A percentile compares a stretch with the other conserved stretches of the same genome.
Evolutionary conservation across 345 rosid genomes (phyloP).

Genomic region (Clausena lansium): DNA sequence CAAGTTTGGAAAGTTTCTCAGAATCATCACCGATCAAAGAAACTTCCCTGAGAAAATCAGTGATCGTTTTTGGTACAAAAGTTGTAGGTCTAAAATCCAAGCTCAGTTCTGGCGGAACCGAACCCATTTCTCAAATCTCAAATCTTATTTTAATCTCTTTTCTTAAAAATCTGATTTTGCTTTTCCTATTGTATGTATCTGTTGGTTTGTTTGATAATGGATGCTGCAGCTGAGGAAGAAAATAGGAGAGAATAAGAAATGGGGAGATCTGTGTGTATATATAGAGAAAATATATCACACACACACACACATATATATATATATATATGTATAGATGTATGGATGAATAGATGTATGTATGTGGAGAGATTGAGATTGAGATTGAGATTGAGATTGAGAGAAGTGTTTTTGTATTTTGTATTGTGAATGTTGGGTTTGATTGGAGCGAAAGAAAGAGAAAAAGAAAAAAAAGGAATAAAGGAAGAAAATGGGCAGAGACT

Average conservation of each 20-base stretch:
- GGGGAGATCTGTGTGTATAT: constrained; percentile 34
- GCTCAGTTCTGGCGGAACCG: constrained; percentile 66
- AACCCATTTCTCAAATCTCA: constrained; percentile 40
- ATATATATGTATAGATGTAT: neutral
- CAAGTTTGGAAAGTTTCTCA: constrained; percentile 44
- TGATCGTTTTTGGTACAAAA: constrained; percentile 51
- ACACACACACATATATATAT: neutral
- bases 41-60: constrained; percentile 45
- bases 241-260: constrained; percentile 17
- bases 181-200: neutral
- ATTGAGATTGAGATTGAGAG: constrained; percentile 14
- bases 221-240: neutral
- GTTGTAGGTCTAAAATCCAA: constrained; percentile 46
- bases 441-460: constrained; percentile 20
- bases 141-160: neutral
- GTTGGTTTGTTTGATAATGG: neutral
- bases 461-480: neutral
- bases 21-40: constrained; percentile 44
- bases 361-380: neutral
- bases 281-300: constrained; percentile 11
- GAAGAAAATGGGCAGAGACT: neutral
- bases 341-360: neutral
- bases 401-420: neutral
- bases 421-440: neutral
- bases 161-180: neutral